Base-by-base conservation (phyloP, 106 monocot species). In the Acanthochlamys bracteata region DNA sequence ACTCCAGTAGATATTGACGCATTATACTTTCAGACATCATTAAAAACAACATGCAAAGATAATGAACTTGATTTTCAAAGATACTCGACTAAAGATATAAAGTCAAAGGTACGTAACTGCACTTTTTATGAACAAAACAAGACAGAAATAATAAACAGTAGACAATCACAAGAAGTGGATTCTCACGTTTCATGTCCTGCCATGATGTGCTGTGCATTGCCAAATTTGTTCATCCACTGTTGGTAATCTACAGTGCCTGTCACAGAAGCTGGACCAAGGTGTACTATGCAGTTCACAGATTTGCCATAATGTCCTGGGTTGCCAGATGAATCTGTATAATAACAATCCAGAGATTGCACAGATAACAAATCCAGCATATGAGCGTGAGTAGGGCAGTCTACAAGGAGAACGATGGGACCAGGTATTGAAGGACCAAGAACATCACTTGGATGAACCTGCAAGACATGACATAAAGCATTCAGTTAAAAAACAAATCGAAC, bases 111-210 rank as follows among this genome's bases (percentile, higher is more conserved):
- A n/a, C n/a, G n/a, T n/a, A n/a, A n/a, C n/a, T n/a, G n/a, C n/a
- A n/a, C n/a, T n/a, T n/a, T n/a, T n/a, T n/a, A n/a, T n/a, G n/a
- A n/a, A n/a, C n/a, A n/a, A n/a, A n/a, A n/a, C n/a, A n/a, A n/a
- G n/a, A n/a, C n/a, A n/a, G n/a, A n/a, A n/a, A n/a, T n/a, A n/a
- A n/a, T n/a, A n/a, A n/a, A n/a, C n/a, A n/a, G n/a, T n/a, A 42
- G n/a, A 61, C 16, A 45, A 52, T 33, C 57, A 57, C 10, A 60
- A 42, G 24, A 70, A 73, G 16, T 60, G 72, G 74, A 77, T n/a
- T 49, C 92, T 86, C 61, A 98, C 98, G 80, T 98, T 89, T 92
- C 98, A 83, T 98, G 89, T 53, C 98, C 98, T 70, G 98, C 98
- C 98, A 92, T 92, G 39, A 98, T 89, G 72, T 98, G 98, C 39